phyloP scores from a whole-genome alignment of 768 basidiomycete genomes.

The Naganishia friedmannii region DNA sequence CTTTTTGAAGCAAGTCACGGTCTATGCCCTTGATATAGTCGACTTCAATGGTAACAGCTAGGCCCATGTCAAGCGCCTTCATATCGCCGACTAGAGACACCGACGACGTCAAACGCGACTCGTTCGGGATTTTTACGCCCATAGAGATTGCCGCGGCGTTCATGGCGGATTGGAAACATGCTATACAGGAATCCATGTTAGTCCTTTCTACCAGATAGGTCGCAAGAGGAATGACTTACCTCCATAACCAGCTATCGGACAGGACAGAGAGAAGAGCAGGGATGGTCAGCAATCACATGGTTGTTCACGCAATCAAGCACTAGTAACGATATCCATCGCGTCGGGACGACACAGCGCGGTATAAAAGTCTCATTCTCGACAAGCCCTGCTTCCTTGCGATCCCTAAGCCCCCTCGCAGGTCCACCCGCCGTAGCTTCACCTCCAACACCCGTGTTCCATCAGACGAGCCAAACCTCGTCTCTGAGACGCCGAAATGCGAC shows the following conservation, averaged over 20 bases:
- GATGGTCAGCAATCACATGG: not conserved
- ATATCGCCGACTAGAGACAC: slow-evolving; percentile 26
- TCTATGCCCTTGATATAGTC: slow-evolving; percentile 23
- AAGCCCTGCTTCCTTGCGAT: no score
- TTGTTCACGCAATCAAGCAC: not conserved
- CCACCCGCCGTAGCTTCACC: no score
- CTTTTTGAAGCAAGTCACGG: slow-evolving; percentile 19
- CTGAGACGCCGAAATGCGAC: no score
- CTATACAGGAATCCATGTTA: not conserved
- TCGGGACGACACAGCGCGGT: no score
- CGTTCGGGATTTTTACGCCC: slow-evolving; percentile 25
- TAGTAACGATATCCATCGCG: no score
- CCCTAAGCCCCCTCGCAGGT: no score
- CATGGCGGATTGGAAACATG: slow-evolving; percentile 28
- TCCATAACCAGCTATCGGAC: not conserved
- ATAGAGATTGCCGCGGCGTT: slow-evolving; percentile 26
- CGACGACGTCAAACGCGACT: slow-evolving; percentile 5
- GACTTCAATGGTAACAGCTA: slow-evolving; percentile 20
- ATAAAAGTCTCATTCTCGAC: no score
- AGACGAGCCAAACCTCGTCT: no score
- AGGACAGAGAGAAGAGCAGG: not conserved
- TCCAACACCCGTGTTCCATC: no score
- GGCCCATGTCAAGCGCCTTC: slow-evolving; percentile 29
- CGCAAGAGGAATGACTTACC: not conserved
- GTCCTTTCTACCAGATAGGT: not conserved